These are phyloP conservation scores for Apiospora hydei DNA, from an alignment of 2,329 filamentous ascomycete species.

Conservation along the genomic window DNA sequence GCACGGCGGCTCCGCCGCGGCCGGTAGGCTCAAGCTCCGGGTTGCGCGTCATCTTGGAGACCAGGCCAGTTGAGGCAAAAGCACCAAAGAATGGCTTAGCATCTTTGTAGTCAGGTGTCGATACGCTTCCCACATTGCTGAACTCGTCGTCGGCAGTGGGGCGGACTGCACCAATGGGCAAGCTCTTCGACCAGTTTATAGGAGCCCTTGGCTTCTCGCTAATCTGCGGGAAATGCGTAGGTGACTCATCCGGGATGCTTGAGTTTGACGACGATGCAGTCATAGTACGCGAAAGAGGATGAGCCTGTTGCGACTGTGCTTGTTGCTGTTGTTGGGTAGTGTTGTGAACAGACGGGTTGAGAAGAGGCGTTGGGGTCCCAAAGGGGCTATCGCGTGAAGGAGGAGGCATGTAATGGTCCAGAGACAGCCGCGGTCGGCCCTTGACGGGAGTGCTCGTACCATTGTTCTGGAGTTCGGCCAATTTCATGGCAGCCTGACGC, in stretches of 20 bases:
- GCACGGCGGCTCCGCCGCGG: slow-evolving; percentile 69
- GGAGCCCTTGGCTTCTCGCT: slow-evolving; percentile 58
- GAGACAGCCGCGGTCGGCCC: slow-evolving; percentile 75
- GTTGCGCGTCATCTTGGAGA: slow-evolving; percentile 92
- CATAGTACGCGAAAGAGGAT: slow-evolving; percentile 86
- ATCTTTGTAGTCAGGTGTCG: slow-evolving; percentile 80
- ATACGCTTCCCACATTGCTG: slow-evolving; percentile 53
- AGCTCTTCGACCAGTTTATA: slow-evolving; percentile 74
- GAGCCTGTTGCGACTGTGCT: slow-evolving; percentile 62
- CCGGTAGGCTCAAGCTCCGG: slow-evolving; percentile 69
- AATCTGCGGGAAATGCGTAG: slow-evolving; percentile 66
- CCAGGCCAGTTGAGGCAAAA: slow-evolving; percentile 92
- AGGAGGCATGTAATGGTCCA: slow-evolving; percentile 78
- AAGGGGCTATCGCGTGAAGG: slow-evolving; percentile 70
- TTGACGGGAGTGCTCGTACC: slow-evolving; percentile 63
- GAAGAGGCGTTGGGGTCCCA: slow-evolving; percentile 58
- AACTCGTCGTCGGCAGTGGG: slow-evolving; percentile 35
- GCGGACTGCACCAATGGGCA: slow-evolving; percentile 57
- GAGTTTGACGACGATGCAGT: slow-evolving; percentile 88
- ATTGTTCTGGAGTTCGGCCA: slow-evolving; percentile 59
- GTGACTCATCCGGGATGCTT: slow-evolving; percentile 74
- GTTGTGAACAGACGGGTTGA: slow-evolving; percentile 61
- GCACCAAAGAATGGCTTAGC: slow-evolving; percentile 81
- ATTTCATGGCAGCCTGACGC: slow-evolving; percentile 63
- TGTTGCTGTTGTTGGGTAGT: slow-evolving; percentile 44